Evolutionary conservation across 2,329 filamentous ascomycete species (phyloP).

Genomic region (Colletotrichum sp.): DNA sequence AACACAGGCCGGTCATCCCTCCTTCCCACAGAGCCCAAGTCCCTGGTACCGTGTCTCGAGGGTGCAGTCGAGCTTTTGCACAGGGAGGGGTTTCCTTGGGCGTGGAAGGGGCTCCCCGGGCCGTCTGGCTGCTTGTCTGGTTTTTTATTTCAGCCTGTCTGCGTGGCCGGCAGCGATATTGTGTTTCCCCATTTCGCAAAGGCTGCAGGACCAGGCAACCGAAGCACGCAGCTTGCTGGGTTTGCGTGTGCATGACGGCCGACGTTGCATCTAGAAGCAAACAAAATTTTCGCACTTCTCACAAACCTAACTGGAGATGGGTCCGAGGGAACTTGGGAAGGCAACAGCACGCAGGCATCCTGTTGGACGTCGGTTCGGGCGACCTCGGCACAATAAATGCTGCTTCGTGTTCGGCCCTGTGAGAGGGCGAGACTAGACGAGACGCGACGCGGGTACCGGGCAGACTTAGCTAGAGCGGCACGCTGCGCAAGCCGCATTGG

Average conservation of each 20-base stretch:
- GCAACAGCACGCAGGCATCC: background rate
- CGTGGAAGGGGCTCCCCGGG: background rate
- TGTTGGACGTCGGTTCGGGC: background rate
- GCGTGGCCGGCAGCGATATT: background rate
- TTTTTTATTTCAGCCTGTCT: background rate
- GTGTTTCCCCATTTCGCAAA: background rate
- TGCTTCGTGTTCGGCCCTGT: background rate
- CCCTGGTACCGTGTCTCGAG: background rate
- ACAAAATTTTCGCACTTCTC: background rate
- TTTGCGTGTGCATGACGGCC: background rate
- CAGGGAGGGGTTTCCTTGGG: background rate
- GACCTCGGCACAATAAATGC: background rate
- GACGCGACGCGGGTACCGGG: background rate
- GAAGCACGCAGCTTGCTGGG: background rate
- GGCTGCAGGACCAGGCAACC: background rate
- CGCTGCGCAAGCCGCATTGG: background rate
- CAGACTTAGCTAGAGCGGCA: background rate
- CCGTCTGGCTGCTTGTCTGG: background rate
- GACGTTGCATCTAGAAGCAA: constrained; percentile 8
- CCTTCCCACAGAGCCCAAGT: constrained; percentile 9
- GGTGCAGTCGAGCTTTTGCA: background rate
- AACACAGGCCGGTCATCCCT: constrained; percentile 2
- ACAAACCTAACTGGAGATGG: background rate
- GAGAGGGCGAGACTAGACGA: background rate
- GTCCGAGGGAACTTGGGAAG: background rate